Base-by-base conservation (phyloP, 1,139 yeast genomes). In the Lodderomyces oxycetoniae region DNA sequence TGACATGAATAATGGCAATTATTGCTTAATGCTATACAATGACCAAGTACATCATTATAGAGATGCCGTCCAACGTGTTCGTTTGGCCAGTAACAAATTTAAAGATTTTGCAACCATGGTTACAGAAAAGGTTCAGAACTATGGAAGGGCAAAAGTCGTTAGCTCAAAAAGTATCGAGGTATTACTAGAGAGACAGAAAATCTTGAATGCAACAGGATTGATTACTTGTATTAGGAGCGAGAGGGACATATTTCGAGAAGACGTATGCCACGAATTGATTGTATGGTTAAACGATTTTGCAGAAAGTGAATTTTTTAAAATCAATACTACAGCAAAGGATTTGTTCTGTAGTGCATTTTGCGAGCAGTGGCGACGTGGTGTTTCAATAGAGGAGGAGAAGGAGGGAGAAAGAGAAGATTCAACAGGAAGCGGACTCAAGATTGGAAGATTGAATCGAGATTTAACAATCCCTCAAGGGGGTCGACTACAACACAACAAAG, bases 241-340 rank as follows among this genome's bases (percentile, higher is more conserved):
- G 11, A 62, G 89, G 40, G 95, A 86, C 49, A 61, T 74, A 6
- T 82, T 84, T 50, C 64, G 94, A 35, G 95, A 87, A 52, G 91
- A 84, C 38, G 79, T 84, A 87, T 79, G 84, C 44, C 79, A 75
- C 35, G 87, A 80, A 40, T 75, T 86, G 15, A 52, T 85, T 7
- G 49, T 55, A 14, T 84, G 94, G 89, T 52, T 86, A 3, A 59
- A 63, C 24, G 83, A 77, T 30, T 55, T 87, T 30, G 65, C 83
- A 0, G 71, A 67, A 37, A 70, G 82, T 22, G 72, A 75, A 29
- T 48, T 83, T 16, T 69, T 71, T 40, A 75, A 74, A 14, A 68
- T 71, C 30, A 72, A 73, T 42, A 57, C 61, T 28, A 47, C 63
- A 1, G 57, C 74, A 1, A 67, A 82, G 36, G 69, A 76, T 33